Conservation (phyloP, 2,329 filamentous ascomycete genomes). For the Arthrobotrys conoides region DNA sequence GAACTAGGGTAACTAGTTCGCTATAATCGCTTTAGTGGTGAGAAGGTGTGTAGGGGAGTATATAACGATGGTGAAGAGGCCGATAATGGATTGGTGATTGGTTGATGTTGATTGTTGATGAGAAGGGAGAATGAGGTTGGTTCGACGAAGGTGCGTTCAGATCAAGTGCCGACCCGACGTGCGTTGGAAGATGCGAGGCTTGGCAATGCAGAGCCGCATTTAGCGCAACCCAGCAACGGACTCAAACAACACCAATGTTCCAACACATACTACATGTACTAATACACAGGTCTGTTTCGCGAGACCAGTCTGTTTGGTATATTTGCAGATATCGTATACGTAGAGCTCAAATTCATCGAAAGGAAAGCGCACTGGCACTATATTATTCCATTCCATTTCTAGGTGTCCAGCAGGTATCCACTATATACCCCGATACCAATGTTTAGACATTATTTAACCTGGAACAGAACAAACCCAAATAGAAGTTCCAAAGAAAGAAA, state of each 20-base stretch:
- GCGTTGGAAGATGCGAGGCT: constrained; percentile 1
- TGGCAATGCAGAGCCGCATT: constrained; percentile 25
- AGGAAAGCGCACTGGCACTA: constrained; percentile 12
- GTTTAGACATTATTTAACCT: constrained; percentile 37
- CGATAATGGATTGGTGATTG: background rate
- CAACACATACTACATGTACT: too few relatives aligned
- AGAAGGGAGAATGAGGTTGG: background rate
- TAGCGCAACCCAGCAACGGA: background rate
- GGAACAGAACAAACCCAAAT: constrained; percentile 16
- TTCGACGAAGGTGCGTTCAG: background rate
- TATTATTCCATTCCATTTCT: constrained; percentile 30
- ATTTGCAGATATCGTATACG: background rate
- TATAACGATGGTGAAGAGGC: background rate
- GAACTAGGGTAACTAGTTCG: background rate
- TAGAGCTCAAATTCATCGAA: background rate
- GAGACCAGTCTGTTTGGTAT: too few relatives aligned
- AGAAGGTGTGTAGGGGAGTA: background rate
- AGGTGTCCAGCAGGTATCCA: background rate
- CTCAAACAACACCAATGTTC: too few relatives aligned
- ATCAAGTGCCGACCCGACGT: background rate
- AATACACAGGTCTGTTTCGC: too few relatives aligned
- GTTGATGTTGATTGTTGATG: background rate
- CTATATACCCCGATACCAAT: background rate
- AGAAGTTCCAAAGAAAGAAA: constrained; percentile 14
- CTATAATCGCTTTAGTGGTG: constrained; percentile 2